phyloP scores from a whole-genome alignment of 75 land plant genomes.

The Pinus tabuliformis region DNA sequence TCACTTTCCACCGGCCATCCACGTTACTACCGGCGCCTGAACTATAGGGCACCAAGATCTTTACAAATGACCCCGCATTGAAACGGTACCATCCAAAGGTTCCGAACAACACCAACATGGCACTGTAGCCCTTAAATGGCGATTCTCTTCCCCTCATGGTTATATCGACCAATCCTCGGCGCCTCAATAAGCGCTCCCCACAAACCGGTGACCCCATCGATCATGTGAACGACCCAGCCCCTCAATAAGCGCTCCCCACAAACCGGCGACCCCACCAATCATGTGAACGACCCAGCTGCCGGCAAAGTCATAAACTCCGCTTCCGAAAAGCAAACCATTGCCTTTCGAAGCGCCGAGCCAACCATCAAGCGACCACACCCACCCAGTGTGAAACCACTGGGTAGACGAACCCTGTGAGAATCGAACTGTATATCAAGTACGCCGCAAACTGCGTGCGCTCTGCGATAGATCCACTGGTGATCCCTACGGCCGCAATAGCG shows the following conservation, averaged over 20 bases:
- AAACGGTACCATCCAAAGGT: slow-evolving; percentile 51
- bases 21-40: not conserved
- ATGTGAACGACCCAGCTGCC: slow-evolving; percentile 35
- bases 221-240: slow-evolving; percentile 40
- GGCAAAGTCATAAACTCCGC: slow-evolving; percentile 19
- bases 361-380: slow-evolving; percentile 48
- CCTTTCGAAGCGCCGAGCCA: slow-evolving; percentile 33
- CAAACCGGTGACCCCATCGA: slow-evolving; percentile 34
- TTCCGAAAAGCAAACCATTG: too few relatives aligned
- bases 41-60: slow-evolving; percentile 38
- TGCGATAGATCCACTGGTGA: slow-evolving; percentile 68
- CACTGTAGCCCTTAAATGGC: slow-evolving; percentile 21
- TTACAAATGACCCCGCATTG: slow-evolving; percentile 81
- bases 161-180: slow-evolving; percentile 29
- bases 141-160: not conserved
- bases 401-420: slow-evolving; percentile 71
- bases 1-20: slow-evolving; percentile 51
- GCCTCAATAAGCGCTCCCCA: slow-evolving; percentile 37
- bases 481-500: slow-evolving; percentile 27
- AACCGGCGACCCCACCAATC: slow-evolving; percentile 37
- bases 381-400: slow-evolving; percentile 70
- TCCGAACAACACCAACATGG: slow-evolving; percentile 23
- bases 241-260: slow-evolving; percentile 32
- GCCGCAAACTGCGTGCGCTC: slow-evolving; percentile 77
- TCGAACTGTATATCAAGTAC: slow-evolving; percentile 61